Conservation (phyloP, 1,284 basidiomycete genomes). For the Ganoderma multipileum region DNA sequence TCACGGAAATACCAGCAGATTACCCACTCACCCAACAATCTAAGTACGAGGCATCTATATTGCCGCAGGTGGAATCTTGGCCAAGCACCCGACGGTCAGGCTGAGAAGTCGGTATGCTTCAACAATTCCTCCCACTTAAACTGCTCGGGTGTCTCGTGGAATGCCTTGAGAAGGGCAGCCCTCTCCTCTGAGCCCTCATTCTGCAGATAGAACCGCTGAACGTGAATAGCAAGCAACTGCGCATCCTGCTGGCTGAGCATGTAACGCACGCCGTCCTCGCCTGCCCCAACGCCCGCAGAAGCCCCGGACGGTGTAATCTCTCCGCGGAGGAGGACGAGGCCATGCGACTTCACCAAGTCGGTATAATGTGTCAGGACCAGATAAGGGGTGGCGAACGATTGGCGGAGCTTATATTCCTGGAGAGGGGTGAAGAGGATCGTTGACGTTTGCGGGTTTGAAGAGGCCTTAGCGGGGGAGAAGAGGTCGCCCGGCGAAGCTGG, state of each 20-base stretch:
- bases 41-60: background rate
- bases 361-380: conserved; percentile 93
- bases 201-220: conserved; percentile 89
- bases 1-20: background rate
- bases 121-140: conserved; percentile 81
- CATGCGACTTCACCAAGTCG: conserved; percentile 84
- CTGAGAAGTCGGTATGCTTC: conserved; percentile 47
- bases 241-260: conserved; percentile 82
- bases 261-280: conserved; percentile 48
- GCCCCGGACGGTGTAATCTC: conserved; percentile 83
- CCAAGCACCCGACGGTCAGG: conserved; percentile 12
- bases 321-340: conserved; percentile 87
- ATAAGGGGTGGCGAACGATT: conserved; percentile 90
- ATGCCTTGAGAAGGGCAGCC: conserved; percentile 60
- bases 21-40: background rate
- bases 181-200: conserved; percentile 48
- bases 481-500: conserved; percentile 48
- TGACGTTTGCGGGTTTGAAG: conserved; percentile 58
- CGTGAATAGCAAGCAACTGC: conserved; percentile 76
- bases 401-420: conserved; percentile 91
- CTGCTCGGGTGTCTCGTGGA: conserved; percentile 75
- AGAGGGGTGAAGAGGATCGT: conserved; percentile 93
- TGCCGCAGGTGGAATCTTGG: background rate
- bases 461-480: conserved; percentile 45
- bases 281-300: conserved; percentile 36